These are phyloP conservation scores for Suhomyces terraborum DNA, from an alignment of 1,139 yeast species.

Conservation along the genomic window DNA sequence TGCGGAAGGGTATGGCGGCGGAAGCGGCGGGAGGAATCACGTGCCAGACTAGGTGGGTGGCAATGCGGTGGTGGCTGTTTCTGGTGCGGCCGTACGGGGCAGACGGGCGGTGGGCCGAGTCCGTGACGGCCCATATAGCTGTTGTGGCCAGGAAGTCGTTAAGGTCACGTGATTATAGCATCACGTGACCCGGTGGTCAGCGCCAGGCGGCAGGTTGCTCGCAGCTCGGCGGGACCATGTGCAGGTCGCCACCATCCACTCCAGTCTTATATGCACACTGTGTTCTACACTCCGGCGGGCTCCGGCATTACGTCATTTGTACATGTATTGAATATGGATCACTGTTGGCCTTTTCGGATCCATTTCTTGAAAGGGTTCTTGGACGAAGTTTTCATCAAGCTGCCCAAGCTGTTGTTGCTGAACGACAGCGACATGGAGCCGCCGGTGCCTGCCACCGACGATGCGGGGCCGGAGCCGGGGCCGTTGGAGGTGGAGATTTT, in stretches of 20 bases:
- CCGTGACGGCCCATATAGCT: no score
- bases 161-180: neutral
- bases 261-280: no score
- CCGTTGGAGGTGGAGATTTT: conserved; percentile 4
- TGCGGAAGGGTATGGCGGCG: neutral
- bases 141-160: no score
- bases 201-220: no score
- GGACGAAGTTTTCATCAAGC: conserved; percentile 22
- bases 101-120: neutral
- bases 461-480: neutral
- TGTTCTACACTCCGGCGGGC: conserved; percentile 2
- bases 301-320: no score
- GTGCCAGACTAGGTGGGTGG: no score
- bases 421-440: conserved; percentile 25
- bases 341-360: conserved; percentile 26
- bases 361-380: conserved; percentile 44
- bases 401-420: conserved; percentile 29
- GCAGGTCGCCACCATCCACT: no score
- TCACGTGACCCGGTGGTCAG: no score
- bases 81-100: no score
- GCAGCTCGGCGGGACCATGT: no score
- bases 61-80: neutral
- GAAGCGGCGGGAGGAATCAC: conserved; percentile 5
- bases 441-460: conserved; percentile 2
- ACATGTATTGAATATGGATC: neutral